Evolutionary conservation across 176 grass and related monocot genomes (phyloP).

Genomic region (Thinopyrum elongatum): DNA sequence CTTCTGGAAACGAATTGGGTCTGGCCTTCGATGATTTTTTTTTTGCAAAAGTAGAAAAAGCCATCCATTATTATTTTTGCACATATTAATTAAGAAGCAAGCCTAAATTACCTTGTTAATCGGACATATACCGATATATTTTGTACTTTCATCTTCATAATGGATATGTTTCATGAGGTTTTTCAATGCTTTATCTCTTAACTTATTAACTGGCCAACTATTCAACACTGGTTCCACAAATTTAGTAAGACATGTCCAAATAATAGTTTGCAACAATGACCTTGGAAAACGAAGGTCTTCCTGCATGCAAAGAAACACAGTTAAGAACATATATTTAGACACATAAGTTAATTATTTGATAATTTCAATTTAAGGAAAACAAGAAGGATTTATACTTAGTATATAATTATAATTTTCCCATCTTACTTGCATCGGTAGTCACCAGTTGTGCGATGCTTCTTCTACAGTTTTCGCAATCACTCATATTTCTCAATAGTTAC

Average conservation of each 20-base stretch:
- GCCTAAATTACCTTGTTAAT: constrained; percentile 39
- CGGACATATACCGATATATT: constrained; percentile 50
- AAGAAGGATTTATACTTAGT: neutral
- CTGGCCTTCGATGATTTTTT: neutral
- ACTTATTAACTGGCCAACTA: constrained; percentile 38
- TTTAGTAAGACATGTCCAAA: constrained; percentile 42
- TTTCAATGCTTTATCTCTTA: constrained; percentile 36
- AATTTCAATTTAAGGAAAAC: neutral
- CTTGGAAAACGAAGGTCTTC: constrained; percentile 46
- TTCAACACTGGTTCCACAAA: constrained; percentile 51
- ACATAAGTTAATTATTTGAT: neutral
- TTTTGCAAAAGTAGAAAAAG: neutral
- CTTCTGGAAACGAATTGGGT: neutral
- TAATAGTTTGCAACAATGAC: constrained; percentile 38
- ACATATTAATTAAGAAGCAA: neutral
- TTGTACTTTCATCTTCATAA: constrained; percentile 52
- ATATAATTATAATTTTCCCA: neutral
- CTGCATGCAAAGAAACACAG: neutral
- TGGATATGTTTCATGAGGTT: constrained; percentile 56
- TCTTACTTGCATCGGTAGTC: neutral
- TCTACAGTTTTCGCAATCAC: neutral
- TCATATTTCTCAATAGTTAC: neutral
- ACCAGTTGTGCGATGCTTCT: neutral
- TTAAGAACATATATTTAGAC: neutral
- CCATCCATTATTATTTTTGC: neutral